phyloP scores from a whole-genome alignment of 2,329 filamentous ascomycete genomes.

The Hortaea werneckii region DNA sequence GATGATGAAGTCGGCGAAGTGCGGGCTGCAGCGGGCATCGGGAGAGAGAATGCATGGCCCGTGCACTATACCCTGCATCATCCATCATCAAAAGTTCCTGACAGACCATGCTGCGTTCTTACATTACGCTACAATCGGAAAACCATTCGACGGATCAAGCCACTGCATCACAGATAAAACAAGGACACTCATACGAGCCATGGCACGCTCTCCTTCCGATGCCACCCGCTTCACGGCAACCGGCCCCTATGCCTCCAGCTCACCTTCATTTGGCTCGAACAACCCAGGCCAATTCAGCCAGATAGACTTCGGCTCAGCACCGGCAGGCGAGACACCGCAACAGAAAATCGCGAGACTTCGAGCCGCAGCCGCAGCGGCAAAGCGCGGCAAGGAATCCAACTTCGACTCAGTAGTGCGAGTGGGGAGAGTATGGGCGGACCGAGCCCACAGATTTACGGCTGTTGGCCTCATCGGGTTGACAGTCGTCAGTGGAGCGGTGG shows the following conservation, averaged over 20 bases:
- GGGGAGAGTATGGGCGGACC: constrained; percentile 49
- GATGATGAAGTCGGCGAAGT: no score
- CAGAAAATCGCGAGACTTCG: constrained; percentile 44
- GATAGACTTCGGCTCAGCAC: constrained; percentile 25
- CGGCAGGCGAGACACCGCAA: constrained; percentile 41
- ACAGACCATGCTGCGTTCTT: neutral
- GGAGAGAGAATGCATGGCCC: neutral
- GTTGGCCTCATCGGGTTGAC: constrained; percentile 50
- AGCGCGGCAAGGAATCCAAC: constrained; percentile 40
- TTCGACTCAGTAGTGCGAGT: constrained; percentile 45
- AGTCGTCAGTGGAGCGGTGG: constrained; percentile 52
- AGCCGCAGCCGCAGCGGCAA: constrained; percentile 38
- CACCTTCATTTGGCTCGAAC: constrained; percentile 35
- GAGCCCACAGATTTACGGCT: constrained; percentile 50
- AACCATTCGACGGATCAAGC: no score
- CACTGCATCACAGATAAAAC: neutral
- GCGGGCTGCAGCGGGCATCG: no score
- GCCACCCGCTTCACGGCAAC: constrained; percentile 70
- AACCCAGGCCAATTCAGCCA: constrained; percentile 13
- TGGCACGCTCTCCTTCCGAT: constrained; percentile 63
- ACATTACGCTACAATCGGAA: no score
- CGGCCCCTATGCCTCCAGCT: constrained; percentile 59
- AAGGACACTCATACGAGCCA: constrained; percentile 9
- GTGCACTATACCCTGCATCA: neutral
- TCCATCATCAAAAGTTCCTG: neutral